Evolutionary conservation across 202 grass and related monocot species (phyloP).

Genomic region (Setaria italica): DNA sequence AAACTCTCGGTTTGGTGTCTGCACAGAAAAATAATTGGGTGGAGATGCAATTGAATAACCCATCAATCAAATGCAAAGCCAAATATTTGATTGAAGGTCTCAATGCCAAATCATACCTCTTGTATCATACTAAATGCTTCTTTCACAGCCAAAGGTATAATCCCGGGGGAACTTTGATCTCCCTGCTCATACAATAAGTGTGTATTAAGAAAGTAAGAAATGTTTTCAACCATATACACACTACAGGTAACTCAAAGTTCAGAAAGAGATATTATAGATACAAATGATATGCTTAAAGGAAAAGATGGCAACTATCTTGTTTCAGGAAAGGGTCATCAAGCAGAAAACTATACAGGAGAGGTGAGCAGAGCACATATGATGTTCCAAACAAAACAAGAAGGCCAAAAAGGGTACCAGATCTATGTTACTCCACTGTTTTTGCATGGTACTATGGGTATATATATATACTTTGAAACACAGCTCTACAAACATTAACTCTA

Average conservation of each 20-base stretch:
- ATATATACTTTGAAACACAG: constrained; percentile 3
- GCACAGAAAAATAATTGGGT: constrained; percentile 33
- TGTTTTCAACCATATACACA: constrained; percentile 13
- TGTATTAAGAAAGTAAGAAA: constrained; percentile 39
- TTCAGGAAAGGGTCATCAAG: constrained; percentile 18
- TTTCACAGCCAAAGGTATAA: constrained; percentile 94
- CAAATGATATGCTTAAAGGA: constrained; percentile 26
- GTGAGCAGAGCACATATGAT: neutral
- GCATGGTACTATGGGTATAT: neutral
- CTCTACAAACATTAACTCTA: constrained; percentile 8
- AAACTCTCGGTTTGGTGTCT: constrained; percentile 86
- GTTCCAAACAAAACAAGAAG: constrained; percentile 24
- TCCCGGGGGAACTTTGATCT: constrained; percentile 81
- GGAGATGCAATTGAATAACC: constrained; percentile 21
- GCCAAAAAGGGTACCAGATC: neutral
- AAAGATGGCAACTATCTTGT: neutral
- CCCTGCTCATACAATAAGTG: constrained; percentile 58
- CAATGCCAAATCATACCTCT: constrained; percentile 60
- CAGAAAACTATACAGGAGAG: constrained; percentile 13
- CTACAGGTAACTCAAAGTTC: neutral
- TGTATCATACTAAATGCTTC: constrained; percentile 90
- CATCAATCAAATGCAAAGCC: constrained; percentile 27
- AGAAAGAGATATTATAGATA: too few species aligned
- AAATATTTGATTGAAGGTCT: constrained; percentile 14
- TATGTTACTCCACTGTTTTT: constrained; percentile 11